Evolutionary conservation across 208 protist species (phyloP).

Genomic region (Trypanosoma congolense): DNA sequence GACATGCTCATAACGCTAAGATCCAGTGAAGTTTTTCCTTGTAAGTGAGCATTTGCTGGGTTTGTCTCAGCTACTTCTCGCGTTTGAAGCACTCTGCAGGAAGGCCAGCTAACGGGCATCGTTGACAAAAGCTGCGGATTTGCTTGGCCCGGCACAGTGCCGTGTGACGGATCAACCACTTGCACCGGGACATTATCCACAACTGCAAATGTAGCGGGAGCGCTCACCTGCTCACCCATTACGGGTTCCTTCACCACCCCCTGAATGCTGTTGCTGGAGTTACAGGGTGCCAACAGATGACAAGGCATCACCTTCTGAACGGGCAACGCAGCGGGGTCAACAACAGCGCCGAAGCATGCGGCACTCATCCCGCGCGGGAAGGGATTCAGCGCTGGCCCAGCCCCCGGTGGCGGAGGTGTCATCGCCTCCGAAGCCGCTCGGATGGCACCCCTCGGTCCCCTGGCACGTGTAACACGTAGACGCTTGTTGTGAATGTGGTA

Average conservation of each 20-base stretch:
- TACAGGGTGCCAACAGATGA: not conserved
- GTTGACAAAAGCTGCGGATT: not conserved
- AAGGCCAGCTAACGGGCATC: not conserved
- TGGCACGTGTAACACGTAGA: constrained; percentile 49
- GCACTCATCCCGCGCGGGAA: not conserved
- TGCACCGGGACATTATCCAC: not conserved
- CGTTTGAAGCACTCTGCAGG: too few relatives aligned
- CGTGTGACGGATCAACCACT: not conserved
- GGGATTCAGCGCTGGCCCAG: not conserved
- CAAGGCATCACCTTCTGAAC: not conserved
- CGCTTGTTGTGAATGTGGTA: constrained; percentile 60
- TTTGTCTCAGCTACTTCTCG: too few relatives aligned
- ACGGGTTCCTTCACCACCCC: not conserved
- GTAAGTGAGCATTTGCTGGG: too few relatives aligned
- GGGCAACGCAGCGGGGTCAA: not conserved
- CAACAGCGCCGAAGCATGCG: not conserved
- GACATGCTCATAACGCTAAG: too few relatives aligned
- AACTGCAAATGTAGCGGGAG: not conserved
- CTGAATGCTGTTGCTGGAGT: not conserved
- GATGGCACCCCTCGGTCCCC: constrained; percentile 30
- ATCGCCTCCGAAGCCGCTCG: not conserved
- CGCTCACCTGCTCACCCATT: not conserved
- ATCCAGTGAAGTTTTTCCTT: too few relatives aligned
- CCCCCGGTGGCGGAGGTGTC: not conserved
- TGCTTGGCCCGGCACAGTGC: not conserved